Evolutionary conservation across 1,284 basidiomycete species (phyloP).

Genomic region (Pseudomicrostroma phylloplanum): DNA sequence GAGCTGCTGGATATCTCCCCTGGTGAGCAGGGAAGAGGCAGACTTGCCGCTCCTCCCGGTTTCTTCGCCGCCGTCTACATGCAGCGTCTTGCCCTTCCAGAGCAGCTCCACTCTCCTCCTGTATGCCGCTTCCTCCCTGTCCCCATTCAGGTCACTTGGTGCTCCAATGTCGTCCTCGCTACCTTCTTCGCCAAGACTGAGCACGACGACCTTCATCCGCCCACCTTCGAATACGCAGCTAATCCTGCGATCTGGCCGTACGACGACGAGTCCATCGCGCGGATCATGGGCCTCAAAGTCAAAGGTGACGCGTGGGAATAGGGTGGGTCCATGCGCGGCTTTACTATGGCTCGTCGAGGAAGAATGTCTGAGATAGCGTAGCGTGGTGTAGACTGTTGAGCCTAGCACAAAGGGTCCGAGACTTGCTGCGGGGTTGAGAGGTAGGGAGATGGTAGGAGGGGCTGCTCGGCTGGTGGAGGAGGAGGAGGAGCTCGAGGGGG

Average conservation of each 20-base stretch:
- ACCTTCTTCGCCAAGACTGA: not conserved
- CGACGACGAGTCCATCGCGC: not conserved
- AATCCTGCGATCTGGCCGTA: not conserved
- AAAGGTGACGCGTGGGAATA: not conserved
- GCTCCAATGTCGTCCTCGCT: not conserved
- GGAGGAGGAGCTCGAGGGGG: not conserved
- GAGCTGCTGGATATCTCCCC: not conserved
- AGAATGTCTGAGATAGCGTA: not conserved
- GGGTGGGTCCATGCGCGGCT: not conserved
- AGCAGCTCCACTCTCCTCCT: not conserved
- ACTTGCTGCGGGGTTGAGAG: not conserved
- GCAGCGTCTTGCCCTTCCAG: not conserved
- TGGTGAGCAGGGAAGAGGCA: not conserved
- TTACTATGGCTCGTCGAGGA: not conserved
- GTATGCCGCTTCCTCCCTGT: not conserved
- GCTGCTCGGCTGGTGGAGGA: not conserved
- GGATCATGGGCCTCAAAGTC: not conserved
- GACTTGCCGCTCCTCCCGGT: not conserved
- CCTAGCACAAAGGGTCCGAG: conserved; percentile 5
- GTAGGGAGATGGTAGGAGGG: not conserved
- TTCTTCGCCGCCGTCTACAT: not conserved
- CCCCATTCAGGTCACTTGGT: not conserved
- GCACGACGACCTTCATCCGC: not conserved
- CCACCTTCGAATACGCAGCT: not conserved
- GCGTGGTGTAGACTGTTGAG: not conserved